Base-by-base conservation (phyloP, 1,284 basidiomycete genomes). In the Ceratobasidium sp. region DNA sequence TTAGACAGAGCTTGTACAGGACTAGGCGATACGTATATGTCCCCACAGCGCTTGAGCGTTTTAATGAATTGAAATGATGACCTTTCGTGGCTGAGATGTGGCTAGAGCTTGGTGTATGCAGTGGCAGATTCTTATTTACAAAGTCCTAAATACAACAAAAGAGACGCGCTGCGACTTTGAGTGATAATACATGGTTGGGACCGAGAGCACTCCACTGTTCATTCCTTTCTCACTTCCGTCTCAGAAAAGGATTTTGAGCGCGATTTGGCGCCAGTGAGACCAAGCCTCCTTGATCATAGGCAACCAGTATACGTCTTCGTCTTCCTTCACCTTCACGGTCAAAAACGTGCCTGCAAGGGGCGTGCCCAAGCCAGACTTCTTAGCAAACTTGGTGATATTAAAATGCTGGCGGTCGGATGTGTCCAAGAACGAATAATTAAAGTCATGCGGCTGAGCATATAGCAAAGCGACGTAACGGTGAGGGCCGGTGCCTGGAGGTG, bases 1-100 rank as follows among this genome's bases (percentile, higher is more conserved):
- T 88, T 96, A 85, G 81, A 77, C 49, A 44, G 55, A 51, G 40
- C 28, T 23, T 28, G 66, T 40, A 51, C 42, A 64, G 18, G 23
- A 72, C 20, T 28, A 26, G 20, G 26, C 9, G 7, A 26, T 58
- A 58, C 58, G 64, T 75, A 75, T 60, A 75, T 64, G 58, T 39
- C 28, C 64, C 18, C 53, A 39, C 33, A 2, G n/a, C 26, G 44
- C 23, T 44, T 49, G 42, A 44, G 15, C 67, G 12, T 49, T 46
- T 44, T 64, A 28, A 75, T 63, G 63, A 75, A 75, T 46, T 53
- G 44, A 15, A 53, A 72, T 56, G 61, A 55, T 49, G 33, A 67
- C 49, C 39, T 28, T 67, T 4, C 26, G 28, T 12, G 6, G 10
- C 33, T 39, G n/a, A 15, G 2, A 15, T 7, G 13, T n/a, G 13